Conservation (phyloP, 441 rosid genomes). For the Omphalea diandra region DNA sequence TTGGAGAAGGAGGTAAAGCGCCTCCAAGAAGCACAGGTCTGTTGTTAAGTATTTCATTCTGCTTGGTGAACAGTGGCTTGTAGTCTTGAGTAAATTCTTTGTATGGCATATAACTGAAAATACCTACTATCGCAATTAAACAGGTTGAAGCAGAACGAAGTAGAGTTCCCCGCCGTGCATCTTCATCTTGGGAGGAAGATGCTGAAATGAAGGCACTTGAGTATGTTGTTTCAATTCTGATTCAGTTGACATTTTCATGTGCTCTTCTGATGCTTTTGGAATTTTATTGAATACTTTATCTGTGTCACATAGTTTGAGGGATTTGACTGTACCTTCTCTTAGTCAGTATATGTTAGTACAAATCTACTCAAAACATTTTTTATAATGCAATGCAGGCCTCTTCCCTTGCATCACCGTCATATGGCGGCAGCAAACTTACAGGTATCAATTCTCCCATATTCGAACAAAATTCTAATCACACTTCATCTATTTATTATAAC, state of each 20-base stretch:
- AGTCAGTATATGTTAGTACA: background rate
- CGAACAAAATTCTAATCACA: background rate
- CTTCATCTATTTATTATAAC: slow-evolving; percentile 15
- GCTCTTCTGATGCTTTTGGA: slow-evolving; percentile 20
- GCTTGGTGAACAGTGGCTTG: slow-evolving; percentile 17
- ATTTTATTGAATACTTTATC: slow-evolving; percentile 7
- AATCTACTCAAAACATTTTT: slow-evolving; percentile 17
- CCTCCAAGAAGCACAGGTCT: slow-evolving; percentile 83
- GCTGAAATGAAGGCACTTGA: slow-evolving; percentile 90
- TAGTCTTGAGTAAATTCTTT: slow-evolving; percentile 15
- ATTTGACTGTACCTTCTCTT: background rate
- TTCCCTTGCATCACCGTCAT: slow-evolving; percentile 91
- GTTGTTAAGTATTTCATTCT: slow-evolving; percentile 14
- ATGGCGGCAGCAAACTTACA: slow-evolving; percentile 80
- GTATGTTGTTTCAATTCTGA: slow-evolving; percentile 45
- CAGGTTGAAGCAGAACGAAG: slow-evolving; percentile 91
- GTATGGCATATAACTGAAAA: slow-evolving; percentile 6
- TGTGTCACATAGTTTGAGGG: background rate
- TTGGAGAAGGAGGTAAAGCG: slow-evolving; percentile 93
- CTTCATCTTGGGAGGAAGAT: slow-evolving; percentile 92
- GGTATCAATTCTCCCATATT: slow-evolving; percentile 36
- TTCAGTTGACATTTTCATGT: background rate
- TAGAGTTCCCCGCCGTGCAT: slow-evolving; percentile 71
- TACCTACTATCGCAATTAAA: slow-evolving; percentile 17
- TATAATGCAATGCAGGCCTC: slow-evolving; percentile 58